These are phyloP conservation scores for Calonectria crousiana DNA, from an alignment of 2,329 filamentous ascomycete species.

Conservation along the genomic window DNA sequence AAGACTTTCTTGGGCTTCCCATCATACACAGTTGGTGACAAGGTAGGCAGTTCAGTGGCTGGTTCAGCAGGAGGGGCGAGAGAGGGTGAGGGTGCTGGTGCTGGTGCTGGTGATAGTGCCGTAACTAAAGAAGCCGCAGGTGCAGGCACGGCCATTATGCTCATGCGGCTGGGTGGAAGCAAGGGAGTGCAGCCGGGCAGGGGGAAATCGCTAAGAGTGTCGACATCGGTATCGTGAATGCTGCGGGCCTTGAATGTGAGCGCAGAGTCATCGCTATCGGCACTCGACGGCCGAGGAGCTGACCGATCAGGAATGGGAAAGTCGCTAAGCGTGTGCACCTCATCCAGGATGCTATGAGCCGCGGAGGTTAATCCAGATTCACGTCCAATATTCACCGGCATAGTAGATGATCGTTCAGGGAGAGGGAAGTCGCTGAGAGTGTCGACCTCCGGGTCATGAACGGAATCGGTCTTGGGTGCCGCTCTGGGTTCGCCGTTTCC, in stretches of 20 bases:
- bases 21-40: conserved; percentile 18
- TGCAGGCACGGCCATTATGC: not conserved
- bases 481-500: conserved; percentile 31
- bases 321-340: not conserved
- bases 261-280: not conserved
- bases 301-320: not conserved
- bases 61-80: not conserved
- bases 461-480: conserved; percentile 23
- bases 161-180: conserved; percentile 35
- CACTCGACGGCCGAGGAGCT: not conserved
- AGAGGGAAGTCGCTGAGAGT: conserved; percentile 45
- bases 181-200: conserved; percentile 42
- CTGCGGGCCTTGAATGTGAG: conserved; percentile 22
- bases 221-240: conserved; percentile 34
- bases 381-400: not conserved
- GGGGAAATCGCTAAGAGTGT: conserved; percentile 44
- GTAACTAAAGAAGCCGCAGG: not conserved
- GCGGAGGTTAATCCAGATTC: not conserved
- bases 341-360: not conserved
- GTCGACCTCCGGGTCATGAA: conserved; percentile 35
- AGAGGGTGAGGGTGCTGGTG: not conserved
- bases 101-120: not conserved
- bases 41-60: conserved; percentile 7
- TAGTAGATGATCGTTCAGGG: conserved; percentile 17
- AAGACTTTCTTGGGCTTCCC: conserved; percentile 16